Conservation (phyloP, 148 eudicot species). For the Camellia lanceoleosa region DNA sequence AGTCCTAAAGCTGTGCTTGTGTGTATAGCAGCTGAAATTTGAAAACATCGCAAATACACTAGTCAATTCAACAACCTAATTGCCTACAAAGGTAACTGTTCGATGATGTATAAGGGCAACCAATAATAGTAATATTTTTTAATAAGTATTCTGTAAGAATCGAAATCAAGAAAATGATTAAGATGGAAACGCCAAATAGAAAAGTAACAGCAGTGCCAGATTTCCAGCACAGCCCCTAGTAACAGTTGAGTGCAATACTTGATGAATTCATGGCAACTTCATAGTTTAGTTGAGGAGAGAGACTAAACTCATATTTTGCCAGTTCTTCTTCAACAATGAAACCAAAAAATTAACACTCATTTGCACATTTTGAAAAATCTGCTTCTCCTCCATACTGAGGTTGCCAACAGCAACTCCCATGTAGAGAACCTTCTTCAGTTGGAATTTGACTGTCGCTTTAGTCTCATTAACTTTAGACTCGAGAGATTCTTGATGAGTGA, state of each 20-base stretch:
- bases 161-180: neutral
- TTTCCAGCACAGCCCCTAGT: neutral
- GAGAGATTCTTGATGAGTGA: slow-evolving; percentile 60
- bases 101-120: too few relatives aligned
- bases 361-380: slow-evolving; percentile 69
- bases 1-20: neutral
- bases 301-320: slow-evolving; percentile 58
- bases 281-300: neutral
- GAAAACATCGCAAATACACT: neutral
- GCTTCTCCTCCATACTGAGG: slow-evolving; percentile 68
- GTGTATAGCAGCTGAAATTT: neutral
- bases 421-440: slow-evolving; percentile 71
- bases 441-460: slow-evolving; percentile 71
- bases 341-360: slow-evolving; percentile 79
- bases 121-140: too few relatives aligned
- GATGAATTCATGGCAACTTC: neutral
- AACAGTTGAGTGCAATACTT: neutral
- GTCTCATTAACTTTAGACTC: slow-evolving; percentile 62
- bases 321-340: slow-evolving; percentile 68
- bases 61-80: neutral
- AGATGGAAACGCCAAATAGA: neutral
- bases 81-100: neutral
- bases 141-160: too few relatives aligned
- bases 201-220: neutral
- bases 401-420: slow-evolving; percentile 84